Evolutionary conservation across 331 rosid species (phyloP).

Genomic region (Malus hybrid): DNA sequence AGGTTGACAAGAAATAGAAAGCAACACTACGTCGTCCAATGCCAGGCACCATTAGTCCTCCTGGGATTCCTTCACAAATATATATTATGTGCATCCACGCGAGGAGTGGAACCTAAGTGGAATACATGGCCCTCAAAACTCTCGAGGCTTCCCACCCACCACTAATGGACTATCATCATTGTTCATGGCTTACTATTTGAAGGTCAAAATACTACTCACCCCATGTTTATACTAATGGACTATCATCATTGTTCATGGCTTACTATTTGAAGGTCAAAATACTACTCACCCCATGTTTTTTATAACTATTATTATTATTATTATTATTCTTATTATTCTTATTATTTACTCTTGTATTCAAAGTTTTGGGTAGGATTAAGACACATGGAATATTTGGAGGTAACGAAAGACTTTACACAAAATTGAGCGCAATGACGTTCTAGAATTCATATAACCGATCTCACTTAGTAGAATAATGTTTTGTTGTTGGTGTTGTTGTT

Average conservation of each 20-base stretch:
- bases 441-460: too few species aligned
- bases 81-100: not conserved
- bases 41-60: constrained; percentile 24
- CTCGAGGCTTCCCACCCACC: constrained; percentile 23
- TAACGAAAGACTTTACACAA: too few species aligned
- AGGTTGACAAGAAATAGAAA: constrained; percentile 8
- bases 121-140: constrained; percentile 29
- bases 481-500: too few species aligned
- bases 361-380: too few species aligned
- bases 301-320: too few species aligned
- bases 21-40: constrained; percentile 15
- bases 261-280: constrained; percentile 30
- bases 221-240: constrained; percentile 4
- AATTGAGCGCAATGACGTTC: accelerated
- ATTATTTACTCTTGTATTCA: not conserved
- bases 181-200: constrained; percentile 13
- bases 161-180: constrained; percentile 30
- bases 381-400: too few species aligned
- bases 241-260: constrained; percentile 28
- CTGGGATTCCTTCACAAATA: constrained; percentile 33
- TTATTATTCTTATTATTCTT: too few species aligned
- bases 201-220: constrained; percentile 26
- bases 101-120: constrained; percentile 37
- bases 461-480: too few species aligned
- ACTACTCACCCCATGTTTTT: not conserved